Evolutionary conservation across 2,329 filamentous ascomycete species (phyloP).

Genomic region (Monilinia vaccinii-corymbosi): DNA sequence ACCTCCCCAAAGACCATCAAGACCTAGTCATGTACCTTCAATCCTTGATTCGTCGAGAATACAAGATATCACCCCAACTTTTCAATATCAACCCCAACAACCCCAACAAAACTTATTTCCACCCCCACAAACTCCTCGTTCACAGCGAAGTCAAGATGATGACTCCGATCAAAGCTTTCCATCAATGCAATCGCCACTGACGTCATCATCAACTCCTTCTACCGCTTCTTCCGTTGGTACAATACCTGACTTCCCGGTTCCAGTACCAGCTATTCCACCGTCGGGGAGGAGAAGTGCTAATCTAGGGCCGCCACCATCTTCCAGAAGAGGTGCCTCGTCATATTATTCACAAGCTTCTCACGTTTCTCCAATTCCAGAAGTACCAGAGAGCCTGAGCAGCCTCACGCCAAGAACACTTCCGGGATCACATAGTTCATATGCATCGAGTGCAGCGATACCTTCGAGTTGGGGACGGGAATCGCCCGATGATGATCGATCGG

Average conservation of each 20-base stretch:
- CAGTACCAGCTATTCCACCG: constrained; percentile 19
- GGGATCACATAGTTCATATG: constrained; percentile 54
- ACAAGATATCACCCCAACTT: constrained; percentile 47
- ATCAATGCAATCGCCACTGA: constrained; percentile 33
- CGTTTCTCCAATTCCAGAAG: constrained; percentile 66
- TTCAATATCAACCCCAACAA: constrained; percentile 33
- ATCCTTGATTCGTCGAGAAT: constrained; percentile 47
- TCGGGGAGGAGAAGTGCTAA: constrained; percentile 40
- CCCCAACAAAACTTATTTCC: neutral
- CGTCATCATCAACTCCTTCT: constrained; percentile 43
- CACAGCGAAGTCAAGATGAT: constrained; percentile 11
- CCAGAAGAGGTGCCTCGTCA: constrained; percentile 51
- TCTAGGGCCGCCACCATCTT: constrained; percentile 51
- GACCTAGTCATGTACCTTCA: constrained; percentile 51
- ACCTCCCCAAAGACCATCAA: constrained; percentile 49
- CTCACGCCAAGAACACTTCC: constrained; percentile 36
- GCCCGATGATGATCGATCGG: constrained; percentile 32
- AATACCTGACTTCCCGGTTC: constrained; percentile 42
- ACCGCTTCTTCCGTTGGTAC: constrained; percentile 45
- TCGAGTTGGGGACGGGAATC: constrained; percentile 49
- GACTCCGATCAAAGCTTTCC: neutral
- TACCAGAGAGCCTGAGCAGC: constrained; percentile 33
- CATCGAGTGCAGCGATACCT: constrained; percentile 65
- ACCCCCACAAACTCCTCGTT: constrained; percentile 31
- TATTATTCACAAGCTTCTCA: constrained; percentile 58